Percentiles rank a stretch among this genome's conserved stretches.
These are phyloP conservation scores for Cytospora chrysosperma DNA, from an alignment of 2,329 filamentous ascomycete genomes.

Conservation along the genomic window DNA sequence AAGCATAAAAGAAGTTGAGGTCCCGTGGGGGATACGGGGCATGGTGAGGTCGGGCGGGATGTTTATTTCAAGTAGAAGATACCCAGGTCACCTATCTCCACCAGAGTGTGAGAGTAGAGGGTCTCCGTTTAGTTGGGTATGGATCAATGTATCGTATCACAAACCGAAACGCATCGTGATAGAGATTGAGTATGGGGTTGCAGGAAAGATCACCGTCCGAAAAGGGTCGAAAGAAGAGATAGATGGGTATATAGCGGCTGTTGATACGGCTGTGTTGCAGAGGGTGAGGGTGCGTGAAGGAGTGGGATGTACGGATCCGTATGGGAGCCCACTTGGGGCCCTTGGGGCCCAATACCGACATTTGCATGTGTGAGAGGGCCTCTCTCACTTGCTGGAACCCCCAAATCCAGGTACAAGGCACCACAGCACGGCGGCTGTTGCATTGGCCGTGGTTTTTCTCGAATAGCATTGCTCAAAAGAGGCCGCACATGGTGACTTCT, in stretches of 20 bases:
- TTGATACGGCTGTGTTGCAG: constrained; percentile 39
- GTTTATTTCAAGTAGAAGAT: constrained; percentile 19
- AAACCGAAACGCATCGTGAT: constrained; percentile 52
- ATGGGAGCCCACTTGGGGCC: constrained; percentile 18
- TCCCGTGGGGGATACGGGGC: constrained; percentile 12
- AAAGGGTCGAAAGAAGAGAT: constrained; percentile 14
- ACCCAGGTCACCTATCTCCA: constrained; percentile 12
- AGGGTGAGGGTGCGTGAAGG: constrained; percentile 37
- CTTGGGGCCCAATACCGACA: constrained; percentile 29
- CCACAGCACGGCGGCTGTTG: constrained; percentile 32
- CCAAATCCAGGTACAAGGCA: constrained; percentile 32
- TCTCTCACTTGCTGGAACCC: constrained; percentile 42
- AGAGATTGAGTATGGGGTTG: constrained; percentile 46
- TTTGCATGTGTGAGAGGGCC: constrained; percentile 40
- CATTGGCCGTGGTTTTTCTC: constrained; percentile 37
- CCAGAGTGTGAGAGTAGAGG: constrained; percentile 21
- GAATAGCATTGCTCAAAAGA: constrained; percentile 38
- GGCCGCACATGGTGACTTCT: constrained; percentile 24
- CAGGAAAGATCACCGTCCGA: constrained; percentile 35
- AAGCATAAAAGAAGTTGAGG: constrained; percentile 4
- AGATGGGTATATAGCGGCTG: constrained; percentile 57
- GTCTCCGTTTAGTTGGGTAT: constrained; percentile 19
- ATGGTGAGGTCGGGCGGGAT: constrained; percentile 22
- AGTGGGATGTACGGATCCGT: constrained; percentile 30
- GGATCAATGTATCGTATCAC: constrained; percentile 30